These are phyloP conservation scores for Populus simonii DNA, from an alignment of 345 rosid genomes.

Conservation along the genomic window DNA sequence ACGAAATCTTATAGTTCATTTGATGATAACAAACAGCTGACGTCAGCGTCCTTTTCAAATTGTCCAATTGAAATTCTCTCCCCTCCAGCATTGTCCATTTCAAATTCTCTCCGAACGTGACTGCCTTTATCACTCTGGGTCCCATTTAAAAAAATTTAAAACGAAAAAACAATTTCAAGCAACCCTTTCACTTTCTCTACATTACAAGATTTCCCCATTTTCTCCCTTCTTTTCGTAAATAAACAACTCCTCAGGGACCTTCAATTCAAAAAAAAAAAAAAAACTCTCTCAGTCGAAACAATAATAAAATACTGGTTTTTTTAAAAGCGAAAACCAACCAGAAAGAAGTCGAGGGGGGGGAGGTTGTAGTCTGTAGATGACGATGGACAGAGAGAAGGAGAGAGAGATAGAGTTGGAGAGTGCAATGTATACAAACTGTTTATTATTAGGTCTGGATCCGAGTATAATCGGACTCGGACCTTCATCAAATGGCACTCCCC, in stretches of 20 bases:
- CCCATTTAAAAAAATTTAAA: background rate
- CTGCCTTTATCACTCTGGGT: background rate
- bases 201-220: background rate
- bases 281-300: background rate
- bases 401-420: constrained; percentile 98
- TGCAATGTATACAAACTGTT: constrained; percentile 98
- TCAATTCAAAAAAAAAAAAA: constrained; percentile 14
- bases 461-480: constrained; percentile 78
- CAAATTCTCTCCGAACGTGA: constrained; percentile 9
- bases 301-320: background rate
- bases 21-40: constrained; percentile 6
- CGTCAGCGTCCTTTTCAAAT: constrained; percentile 6
- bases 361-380: constrained; percentile 69
- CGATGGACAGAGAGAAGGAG: constrained; percentile 99
- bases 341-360: constrained; percentile 23
- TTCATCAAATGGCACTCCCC: constrained; percentile 70
- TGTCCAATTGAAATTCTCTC: too few species aligned
- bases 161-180: background rate
- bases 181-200: background rate
- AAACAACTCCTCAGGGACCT: constrained; percentile 14
- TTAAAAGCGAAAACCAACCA: background rate
- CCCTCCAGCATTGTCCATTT: background rate
- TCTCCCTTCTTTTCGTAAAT: constrained; percentile 19
- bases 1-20: background rate
- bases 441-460: constrained; percentile 95